Base-by-base conservation (phyloP, 2,329 filamentous ascomycete species). In the Colletotrichum eleusines region DNA sequence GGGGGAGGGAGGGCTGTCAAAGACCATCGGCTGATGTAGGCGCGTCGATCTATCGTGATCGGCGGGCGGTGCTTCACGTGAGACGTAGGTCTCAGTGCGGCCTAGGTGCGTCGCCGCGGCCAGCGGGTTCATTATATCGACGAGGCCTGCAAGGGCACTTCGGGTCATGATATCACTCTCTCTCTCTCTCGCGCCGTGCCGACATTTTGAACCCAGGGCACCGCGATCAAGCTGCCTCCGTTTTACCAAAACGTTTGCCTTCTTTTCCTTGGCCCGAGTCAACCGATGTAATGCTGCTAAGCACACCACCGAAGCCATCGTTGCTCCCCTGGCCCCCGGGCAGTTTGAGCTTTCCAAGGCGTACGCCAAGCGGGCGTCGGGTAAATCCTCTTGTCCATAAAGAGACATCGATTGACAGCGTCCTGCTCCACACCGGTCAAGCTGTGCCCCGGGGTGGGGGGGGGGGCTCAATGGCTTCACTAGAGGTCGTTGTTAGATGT, bases 381-480 rank as follows among this genome's bases (percentile, higher is more conserved):
- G 53, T 31, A 58, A 73, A 72, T 63, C 69, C 62, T 63, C 62
- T 69, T 69, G 69, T 42, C 65, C 64, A 18, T 51, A 66, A 59
- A 40, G 60, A 73, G 68, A 23, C 33, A 12, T 60, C 68, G 64
- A 65, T 69, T 51, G 63, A 35, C 23, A 69, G 33, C 28, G 51
- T 38, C 35, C 28, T 33, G 23, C 57, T 66, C 72, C 72, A 72
- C 72, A 73, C 60, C 72, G 72, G 72, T 72, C 65, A 72, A 61
- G 46, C n/a, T 67, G 20, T 51, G 31, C 58, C 33, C 68, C 68
- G n/a, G n/a, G n/a, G n/a, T n/a, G n/a, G n/a, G n/a, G n/a, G n/a
- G 69, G 69, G 54, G 31, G 20, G 31, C 38, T 31, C n/a, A n/a
- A n/a, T 38, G 20, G 55, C 20, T 64, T 58, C 50, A 23, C 57